phyloP scores from a whole-genome alignment of 1,139 yeast species.

The Blastobotrys proliferans region DNA sequence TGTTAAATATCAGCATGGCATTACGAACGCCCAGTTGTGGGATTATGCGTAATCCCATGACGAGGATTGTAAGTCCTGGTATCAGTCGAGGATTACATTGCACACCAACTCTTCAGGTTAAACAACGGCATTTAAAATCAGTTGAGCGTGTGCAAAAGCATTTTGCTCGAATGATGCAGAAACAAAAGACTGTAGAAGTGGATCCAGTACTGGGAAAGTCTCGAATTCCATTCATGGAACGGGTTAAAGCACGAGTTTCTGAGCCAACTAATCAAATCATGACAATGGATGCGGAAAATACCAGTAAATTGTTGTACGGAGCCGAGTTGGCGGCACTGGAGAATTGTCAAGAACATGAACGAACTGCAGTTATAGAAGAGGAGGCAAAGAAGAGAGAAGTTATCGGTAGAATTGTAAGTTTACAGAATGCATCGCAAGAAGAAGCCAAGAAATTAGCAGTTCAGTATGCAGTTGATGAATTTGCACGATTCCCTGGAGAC shows the following conservation, averaged over 20 bases:
- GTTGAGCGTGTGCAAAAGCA: constrained; percentile 32
- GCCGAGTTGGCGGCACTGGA: constrained; percentile 61
- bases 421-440: constrained; percentile 62
- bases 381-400: constrained; percentile 67
- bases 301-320: constrained; percentile 73
- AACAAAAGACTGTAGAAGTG: constrained; percentile 35
- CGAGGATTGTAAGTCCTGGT: too few species aligned
- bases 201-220: constrained; percentile 82
- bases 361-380: constrained; percentile 32
- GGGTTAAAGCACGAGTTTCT: constrained; percentile 60
- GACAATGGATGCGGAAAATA: constrained; percentile 43
- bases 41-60: too few species aligned
- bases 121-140: constrained; percentile 23
- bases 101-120: constrained; percentile 15
- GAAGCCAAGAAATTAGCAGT: constrained; percentile 61
- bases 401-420: constrained; percentile 63
- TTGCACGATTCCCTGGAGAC: constrained; percentile 80
- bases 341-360: constrained; percentile 34
- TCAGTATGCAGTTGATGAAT: constrained; percentile 67
- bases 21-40: too few species aligned
- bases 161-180: constrained; percentile 32
- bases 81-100: constrained; percentile 11
- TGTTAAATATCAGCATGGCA: background rate
- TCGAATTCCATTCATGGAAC: constrained; percentile 60
- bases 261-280: constrained; percentile 56